Conservation (phyloP, 805 yeast genomes). For the Nakazawaea laoshanensis region DNA sequence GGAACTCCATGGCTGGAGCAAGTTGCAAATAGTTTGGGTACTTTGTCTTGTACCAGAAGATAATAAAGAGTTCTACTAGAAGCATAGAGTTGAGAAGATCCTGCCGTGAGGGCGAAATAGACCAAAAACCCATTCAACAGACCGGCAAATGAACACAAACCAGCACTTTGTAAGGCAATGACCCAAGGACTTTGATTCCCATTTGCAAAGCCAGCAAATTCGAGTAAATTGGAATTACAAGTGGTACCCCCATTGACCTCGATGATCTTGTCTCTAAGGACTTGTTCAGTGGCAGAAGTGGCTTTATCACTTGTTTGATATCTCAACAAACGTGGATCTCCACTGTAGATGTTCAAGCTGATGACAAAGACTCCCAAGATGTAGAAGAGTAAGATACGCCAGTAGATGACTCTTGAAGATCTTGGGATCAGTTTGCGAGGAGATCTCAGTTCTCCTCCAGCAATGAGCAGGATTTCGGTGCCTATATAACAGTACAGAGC, state of each 20-base stretch:
- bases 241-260: constrained; percentile 18
- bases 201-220: constrained; percentile 29
- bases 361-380: constrained; percentile 60
- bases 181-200: constrained; percentile 52
- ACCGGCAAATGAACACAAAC: constrained; percentile 41
- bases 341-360: constrained; percentile 67
- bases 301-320: constrained; percentile 30
- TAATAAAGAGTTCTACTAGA: constrained; percentile 51
- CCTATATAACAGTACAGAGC: constrained; percentile 76
- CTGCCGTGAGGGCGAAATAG: constrained; percentile 50
- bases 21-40: constrained; percentile 50
- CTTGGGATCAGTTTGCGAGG: constrained; percentile 76
- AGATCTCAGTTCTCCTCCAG: constrained; percentile 77
- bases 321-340: constrained; percentile 64
- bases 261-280: constrained; percentile 11
- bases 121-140: constrained; percentile 45
- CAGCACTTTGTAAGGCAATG: constrained; percentile 45
- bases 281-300: constrained; percentile 12
- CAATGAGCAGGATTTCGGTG: constrained; percentile 73
- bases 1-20: constrained; percentile 71
- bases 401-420: constrained; percentile 72
- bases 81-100: constrained; percentile 48
- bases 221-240: constrained; percentile 16
- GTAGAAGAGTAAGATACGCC: constrained; percentile 60
- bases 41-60: constrained; percentile 45